Conservation (phyloP, 768 basidiomycete species). For the Tulasnella sp. region DNA sequence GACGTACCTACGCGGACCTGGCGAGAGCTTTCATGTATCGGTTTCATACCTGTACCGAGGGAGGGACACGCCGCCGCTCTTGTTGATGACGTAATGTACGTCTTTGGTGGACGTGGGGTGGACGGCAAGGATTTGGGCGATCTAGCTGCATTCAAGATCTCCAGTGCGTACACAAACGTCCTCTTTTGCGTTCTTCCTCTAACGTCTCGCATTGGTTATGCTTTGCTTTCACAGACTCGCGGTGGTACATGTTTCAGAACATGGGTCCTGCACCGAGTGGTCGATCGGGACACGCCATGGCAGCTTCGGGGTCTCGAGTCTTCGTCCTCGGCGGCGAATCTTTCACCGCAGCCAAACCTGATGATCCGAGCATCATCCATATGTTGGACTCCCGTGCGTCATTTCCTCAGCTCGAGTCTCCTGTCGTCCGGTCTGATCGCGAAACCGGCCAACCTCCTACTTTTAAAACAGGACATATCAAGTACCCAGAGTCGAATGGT, state of each 20-base stretch:
- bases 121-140: conserved; percentile 94
- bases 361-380: conserved; percentile 76
- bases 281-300: conserved; percentile 97
- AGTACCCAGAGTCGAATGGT: conserved; percentile 66
- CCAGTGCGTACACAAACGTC: conserved; percentile 51
- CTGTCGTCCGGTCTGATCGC: conserved; percentile 4
- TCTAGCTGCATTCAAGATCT: conserved; percentile 91
- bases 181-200: neutral
- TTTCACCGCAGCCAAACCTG: conserved; percentile 54
- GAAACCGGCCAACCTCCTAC: neutral
- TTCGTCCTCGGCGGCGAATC: conserved; percentile 95
- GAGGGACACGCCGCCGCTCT: conserved; percentile 95
- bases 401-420: neutral
- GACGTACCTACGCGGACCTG: conserved; percentile 70
- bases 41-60: conserved; percentile 88
- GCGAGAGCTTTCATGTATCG: conserved; percentile 91
- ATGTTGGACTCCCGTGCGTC: conserved; percentile 87
- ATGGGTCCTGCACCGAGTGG: conserved; percentile 95
- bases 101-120: conserved; percentile 94
- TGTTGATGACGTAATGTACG: conserved; percentile 94
- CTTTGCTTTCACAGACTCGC: conserved; percentile 49
- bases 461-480: conserved; percentile 64
- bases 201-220: neutral
- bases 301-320: conserved; percentile 75
- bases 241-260: conserved; percentile 99